Percentiles rank a stretch among this genome's conserved stretches.
phyloP scores from a whole-genome alignment of 768 basidiomycete genomes.

The Phanerochaete carnosa region DNA sequence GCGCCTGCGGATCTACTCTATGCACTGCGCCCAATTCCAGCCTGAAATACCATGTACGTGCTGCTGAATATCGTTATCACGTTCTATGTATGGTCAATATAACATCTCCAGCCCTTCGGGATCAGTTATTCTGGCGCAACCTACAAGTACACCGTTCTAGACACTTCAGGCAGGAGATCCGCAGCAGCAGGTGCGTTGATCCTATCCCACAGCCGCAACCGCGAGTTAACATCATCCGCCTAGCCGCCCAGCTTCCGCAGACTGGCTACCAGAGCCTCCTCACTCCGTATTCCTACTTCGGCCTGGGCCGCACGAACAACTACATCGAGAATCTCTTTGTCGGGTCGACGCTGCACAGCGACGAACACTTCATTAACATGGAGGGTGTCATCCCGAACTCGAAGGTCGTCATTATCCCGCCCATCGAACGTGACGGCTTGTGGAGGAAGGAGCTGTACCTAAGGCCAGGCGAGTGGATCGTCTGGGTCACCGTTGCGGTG shows the following conservation, averaged over 20 bases:
- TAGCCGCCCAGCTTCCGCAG: constrained; percentile 91
- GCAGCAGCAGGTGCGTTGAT: constrained; percentile 75
- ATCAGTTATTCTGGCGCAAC: constrained; percentile 93
- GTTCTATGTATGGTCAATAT: neutral
- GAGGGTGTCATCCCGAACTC: constrained; percentile 98
- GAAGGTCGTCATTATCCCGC: constrained; percentile 90
- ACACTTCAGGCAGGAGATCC: constrained; percentile 82
- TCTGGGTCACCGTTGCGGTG: constrained; percentile 92
- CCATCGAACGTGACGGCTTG: constrained; percentile 46
- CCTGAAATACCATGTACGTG: constrained; percentile 69
- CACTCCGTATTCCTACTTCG: constrained; percentile 94
- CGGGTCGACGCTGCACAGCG: constrained; percentile 76
- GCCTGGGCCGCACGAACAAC: constrained; percentile 96
- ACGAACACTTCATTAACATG: constrained; percentile 82
- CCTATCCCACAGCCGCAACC: neutral
- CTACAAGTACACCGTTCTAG: constrained; percentile 95
- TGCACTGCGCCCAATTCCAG: constrained; percentile 65
- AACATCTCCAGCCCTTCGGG: constrained; percentile 72
- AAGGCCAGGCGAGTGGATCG: constrained; percentile 95
- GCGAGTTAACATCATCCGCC: neutral
- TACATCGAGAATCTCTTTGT: constrained; percentile 99
- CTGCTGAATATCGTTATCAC: neutral
- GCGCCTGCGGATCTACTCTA: constrained; percentile 82
- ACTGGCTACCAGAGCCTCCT: constrained; percentile 88
- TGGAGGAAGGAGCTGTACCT: constrained; percentile 93